phyloP scores from a whole-genome alignment of 2,329 filamentous ascomycete genomes.

The Aulographum hederae region DNA sequence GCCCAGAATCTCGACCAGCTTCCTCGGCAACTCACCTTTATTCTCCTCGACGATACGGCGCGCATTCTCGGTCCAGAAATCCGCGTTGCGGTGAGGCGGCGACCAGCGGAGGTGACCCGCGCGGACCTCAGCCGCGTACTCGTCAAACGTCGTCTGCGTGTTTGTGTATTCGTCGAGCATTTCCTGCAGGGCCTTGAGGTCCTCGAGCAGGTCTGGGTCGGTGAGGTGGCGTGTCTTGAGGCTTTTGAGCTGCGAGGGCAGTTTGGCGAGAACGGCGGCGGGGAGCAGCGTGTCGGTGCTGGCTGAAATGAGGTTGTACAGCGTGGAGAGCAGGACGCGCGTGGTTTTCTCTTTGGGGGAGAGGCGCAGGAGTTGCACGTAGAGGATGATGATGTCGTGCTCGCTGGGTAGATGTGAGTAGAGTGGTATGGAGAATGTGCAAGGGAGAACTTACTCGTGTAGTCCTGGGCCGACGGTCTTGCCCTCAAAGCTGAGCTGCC shows the following conservation, averaged over 20 bases:
- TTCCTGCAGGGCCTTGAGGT: slow-evolving; percentile 25
- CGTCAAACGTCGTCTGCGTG: slow-evolving; percentile 47
- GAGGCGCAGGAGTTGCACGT: slow-evolving; percentile 76
- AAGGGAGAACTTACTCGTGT: slow-evolving; percentile 46
- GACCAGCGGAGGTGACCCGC: slow-evolving; percentile 85
- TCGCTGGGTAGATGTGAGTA: slow-evolving; percentile 38
- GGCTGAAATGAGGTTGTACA: slow-evolving; percentile 69
- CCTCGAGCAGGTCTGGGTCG: slow-evolving; percentile 33
- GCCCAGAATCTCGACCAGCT: slow-evolving; percentile 70
- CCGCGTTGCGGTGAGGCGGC: slow-evolving; percentile 68
- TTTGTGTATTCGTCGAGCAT: slow-evolving; percentile 75
- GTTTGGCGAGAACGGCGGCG: slow-evolving; percentile 66
- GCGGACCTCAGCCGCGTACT: slow-evolving; percentile 64
- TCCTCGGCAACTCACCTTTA: slow-evolving; percentile 59
- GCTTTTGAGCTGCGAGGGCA: slow-evolving; percentile 45
- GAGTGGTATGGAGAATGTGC: background rate
- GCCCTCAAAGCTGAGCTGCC: slow-evolving; percentile 89
- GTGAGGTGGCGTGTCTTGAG: slow-evolving; percentile 32
- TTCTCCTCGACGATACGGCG: slow-evolving; percentile 70
- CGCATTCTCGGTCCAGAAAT: slow-evolving; percentile 87
- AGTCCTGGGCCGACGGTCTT: slow-evolving; percentile 55
- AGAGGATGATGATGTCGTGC: slow-evolving; percentile 79
- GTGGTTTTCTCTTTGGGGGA: slow-evolving; percentile 98
- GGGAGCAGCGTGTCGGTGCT: slow-evolving; percentile 55
- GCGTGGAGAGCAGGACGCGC: slow-evolving; percentile 70